A percentile compares a stretch with the other conserved stretches of the same genome.
Evolutionary conservation across 352 stramenopile genomes (phyloP).

Genomic region (Thalassiosira sp.): DNA sequence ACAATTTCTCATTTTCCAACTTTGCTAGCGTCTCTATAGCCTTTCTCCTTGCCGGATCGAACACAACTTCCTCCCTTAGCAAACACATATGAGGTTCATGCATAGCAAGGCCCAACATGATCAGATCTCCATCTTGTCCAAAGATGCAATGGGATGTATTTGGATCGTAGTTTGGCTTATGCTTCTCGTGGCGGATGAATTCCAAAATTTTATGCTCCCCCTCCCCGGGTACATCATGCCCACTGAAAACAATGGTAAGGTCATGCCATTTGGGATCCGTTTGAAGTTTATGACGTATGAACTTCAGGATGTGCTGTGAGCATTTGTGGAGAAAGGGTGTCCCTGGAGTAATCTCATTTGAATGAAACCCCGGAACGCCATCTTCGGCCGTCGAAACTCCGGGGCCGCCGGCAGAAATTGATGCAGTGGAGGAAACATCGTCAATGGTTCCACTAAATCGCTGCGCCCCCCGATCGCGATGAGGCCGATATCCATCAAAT

Average conservation of each 20-base stretch:
- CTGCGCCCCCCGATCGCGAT: slow-evolving; percentile 53
- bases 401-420: slow-evolving; percentile 1
- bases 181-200: slow-evolving; percentile 93
- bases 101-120: slow-evolving; percentile 96
- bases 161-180: slow-evolving; percentile 89
- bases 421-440: slow-evolving; percentile 11
- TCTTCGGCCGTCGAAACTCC: slow-evolving; percentile 2
- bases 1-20: slow-evolving; percentile 25
- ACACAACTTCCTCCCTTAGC: slow-evolving; percentile 91
- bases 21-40: slow-evolving; percentile 30
- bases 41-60: slow-evolving; percentile 52
- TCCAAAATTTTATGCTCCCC: slow-evolving; percentile 99
- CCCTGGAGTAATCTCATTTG: slow-evolving; percentile 98
- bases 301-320: slow-evolving; percentile 86
- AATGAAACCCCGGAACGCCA: slow-evolving; percentile 88
- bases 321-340: slow-evolving; percentile 96
- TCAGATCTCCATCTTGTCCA: slow-evolving; percentile 96
- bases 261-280: slow-evolving; percentile 93
- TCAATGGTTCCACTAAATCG: slow-evolving; percentile 78
- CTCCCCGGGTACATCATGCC: slow-evolving; percentile 96
- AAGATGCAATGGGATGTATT: slow-evolving; percentile 91
- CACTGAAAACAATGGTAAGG: slow-evolving; percentile 96
- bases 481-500: slow-evolving; percentile 76
- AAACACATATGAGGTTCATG: slow-evolving; percentile 95
- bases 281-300: slow-evolving; percentile 91